Conservation (phyloP, 192 early-diverging fungal genomes). For the Coemansia furcata region DNA sequence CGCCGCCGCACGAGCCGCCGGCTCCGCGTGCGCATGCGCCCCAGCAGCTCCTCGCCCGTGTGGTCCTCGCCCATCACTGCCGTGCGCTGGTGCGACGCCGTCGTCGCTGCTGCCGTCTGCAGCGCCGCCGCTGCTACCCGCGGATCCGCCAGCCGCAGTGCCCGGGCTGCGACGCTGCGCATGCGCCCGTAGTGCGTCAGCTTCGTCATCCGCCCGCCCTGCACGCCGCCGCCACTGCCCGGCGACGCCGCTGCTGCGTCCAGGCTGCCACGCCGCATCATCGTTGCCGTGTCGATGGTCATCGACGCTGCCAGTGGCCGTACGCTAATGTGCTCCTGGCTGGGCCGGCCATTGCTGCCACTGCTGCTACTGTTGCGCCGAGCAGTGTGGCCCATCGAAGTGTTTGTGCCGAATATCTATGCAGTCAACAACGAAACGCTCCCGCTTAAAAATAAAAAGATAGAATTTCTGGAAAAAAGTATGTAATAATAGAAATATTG, state of each 20-base stretch:
- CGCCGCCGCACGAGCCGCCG: background rate
- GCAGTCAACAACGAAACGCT: too few species aligned
- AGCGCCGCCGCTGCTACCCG: slow-evolving; percentile 5
- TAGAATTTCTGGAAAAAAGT: too few species aligned
- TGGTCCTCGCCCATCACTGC: slow-evolving; percentile 7
- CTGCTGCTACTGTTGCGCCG: background rate
- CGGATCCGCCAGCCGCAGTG: slow-evolving; percentile 48
- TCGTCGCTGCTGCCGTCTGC: slow-evolving; percentile 14
- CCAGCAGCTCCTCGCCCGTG: slow-evolving; percentile 7
- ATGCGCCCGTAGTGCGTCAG: slow-evolving; percentile 51
- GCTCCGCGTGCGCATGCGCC: background rate
- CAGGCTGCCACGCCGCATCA: background rate
- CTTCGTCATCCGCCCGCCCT: slow-evolving; percentile 50
- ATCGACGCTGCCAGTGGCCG: background rate
- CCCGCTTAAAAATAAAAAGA: too few species aligned
- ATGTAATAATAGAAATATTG: too few species aligned
- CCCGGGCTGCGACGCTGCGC: slow-evolving; percentile 48
- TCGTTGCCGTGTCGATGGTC: background rate
- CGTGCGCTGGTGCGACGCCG: slow-evolving; percentile 3
- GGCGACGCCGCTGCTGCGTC: background rate
- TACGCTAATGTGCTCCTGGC: background rate
- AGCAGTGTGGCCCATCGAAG: background rate
- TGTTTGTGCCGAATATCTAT: background rate
- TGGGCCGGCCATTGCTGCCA: background rate
- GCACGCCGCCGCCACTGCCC: slow-evolving; percentile 1